These are phyloP conservation scores for Spathaspora sp. DNA, from an alignment of 1,139 yeast species.

Conservation along the genomic window DNA sequence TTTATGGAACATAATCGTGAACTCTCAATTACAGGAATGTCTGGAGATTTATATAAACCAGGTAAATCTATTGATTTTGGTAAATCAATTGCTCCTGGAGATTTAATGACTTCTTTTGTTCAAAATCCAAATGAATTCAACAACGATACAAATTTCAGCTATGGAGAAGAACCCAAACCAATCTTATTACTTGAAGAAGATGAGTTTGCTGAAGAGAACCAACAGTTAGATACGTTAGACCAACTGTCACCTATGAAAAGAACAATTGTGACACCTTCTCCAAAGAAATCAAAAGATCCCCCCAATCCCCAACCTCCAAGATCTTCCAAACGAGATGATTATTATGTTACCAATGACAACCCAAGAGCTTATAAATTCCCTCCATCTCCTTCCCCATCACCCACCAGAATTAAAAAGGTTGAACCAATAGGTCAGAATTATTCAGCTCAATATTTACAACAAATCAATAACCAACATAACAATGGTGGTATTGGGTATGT, in stretches of 20 bases:
- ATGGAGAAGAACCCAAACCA: slow-evolving; percentile 13
- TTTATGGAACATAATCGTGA: slow-evolving; percentile 55
- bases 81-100: slow-evolving; percentile 38
- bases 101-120: slow-evolving; percentile 22
- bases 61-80: slow-evolving; percentile 22
- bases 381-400: slow-evolving; percentile 31
- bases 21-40: slow-evolving; percentile 45
- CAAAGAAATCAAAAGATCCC: slow-evolving; percentile 8
- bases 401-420: slow-evolving; percentile 5
- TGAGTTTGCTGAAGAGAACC: slow-evolving; percentile 22
- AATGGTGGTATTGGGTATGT: slow-evolving; percentile 27
- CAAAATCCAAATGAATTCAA: slow-evolving; percentile 2
- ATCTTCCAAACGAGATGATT: slow-evolving; percentile 26
- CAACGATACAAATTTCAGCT: slow-evolving; percentile 9
- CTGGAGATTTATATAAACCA: slow-evolving; percentile 21
- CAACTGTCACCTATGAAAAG: slow-evolving; percentile 14
- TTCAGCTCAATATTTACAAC: slow-evolving; percentile 46
- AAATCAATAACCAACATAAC: slow-evolving; percentile 23
- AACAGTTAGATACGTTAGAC: slow-evolving; percentile 3
- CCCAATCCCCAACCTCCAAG: slow-evolving; percentile 8
- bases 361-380: slow-evolving; percentile 53
- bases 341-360: slow-evolving; percentile 37
- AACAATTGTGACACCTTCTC: slow-evolving; percentile 7
- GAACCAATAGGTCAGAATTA: slow-evolving; percentile 28
- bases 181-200: slow-evolving; percentile 27